These are phyloP conservation scores for Pholiota adiposa DNA, from an alignment of 1,284 basidiomycete genomes.

Conservation along the genomic window DNA sequence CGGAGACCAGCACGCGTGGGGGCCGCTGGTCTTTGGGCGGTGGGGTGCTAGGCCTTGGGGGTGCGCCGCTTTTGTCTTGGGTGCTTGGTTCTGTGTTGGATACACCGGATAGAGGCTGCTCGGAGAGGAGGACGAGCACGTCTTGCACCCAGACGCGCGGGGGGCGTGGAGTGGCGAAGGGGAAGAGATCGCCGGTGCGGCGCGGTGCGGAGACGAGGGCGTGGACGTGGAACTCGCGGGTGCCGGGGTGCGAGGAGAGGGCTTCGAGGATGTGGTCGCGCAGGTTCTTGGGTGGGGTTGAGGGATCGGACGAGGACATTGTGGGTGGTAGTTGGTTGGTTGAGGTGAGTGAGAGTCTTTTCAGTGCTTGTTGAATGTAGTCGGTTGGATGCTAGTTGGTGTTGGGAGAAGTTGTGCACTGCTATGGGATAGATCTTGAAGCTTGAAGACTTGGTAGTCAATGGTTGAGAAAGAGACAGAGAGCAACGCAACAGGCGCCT, in stretches of 20 bases:
- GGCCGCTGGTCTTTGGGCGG: background rate
- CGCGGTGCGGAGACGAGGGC: slow-evolving; percentile 76
- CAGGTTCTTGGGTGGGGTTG: slow-evolving; percentile 31
- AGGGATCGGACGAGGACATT: background rate
- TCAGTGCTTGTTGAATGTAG: background rate
- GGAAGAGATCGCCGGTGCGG: slow-evolving; percentile 73
- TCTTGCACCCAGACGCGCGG: slow-evolving; percentile 73
- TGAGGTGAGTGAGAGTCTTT: background rate
- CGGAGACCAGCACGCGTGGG: slow-evolving; percentile 71
- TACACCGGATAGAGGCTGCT: slow-evolving; percentile 42
- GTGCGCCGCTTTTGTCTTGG: background rate
- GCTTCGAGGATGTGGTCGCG: slow-evolving; percentile 68
- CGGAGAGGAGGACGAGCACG: slow-evolving; percentile 75
- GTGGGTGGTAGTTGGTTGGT: background rate
- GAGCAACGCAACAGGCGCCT: background rate
- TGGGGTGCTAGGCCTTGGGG: background rate
- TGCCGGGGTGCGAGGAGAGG: slow-evolving; percentile 62
- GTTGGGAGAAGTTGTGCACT: background rate
- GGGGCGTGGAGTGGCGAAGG: slow-evolving; percentile 70
- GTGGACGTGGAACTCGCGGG: slow-evolving; percentile 74
- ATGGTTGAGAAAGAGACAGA: background rate
- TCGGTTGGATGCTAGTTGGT: background rate
- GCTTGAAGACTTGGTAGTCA: too few species aligned
- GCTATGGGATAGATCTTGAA: too few species aligned
- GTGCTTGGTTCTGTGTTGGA: background rate